Conservation (phyloP, 2,329 filamentous ascomycete genomes). For the Fusarium incarnatum region DNA sequence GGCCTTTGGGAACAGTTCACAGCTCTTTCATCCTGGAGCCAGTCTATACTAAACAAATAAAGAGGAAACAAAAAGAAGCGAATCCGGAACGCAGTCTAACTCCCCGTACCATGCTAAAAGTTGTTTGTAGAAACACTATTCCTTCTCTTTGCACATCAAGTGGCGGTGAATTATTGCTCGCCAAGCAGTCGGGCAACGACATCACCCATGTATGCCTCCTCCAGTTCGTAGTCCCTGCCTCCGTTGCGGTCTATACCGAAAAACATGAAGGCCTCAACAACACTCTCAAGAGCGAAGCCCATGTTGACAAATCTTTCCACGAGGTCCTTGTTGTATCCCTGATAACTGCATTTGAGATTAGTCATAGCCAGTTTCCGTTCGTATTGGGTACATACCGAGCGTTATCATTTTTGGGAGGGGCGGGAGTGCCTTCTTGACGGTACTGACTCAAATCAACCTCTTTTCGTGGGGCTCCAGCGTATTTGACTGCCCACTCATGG, state of each 20-base stretch:
- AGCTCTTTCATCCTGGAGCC: slow-evolving; percentile 4
- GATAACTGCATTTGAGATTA: slow-evolving; percentile 68
- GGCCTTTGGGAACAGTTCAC: not conserved
- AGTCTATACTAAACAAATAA: slow-evolving; percentile 26
- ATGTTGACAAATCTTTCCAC: slow-evolving; percentile 88
- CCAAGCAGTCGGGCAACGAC: slow-evolving; percentile 87
- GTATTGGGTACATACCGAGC: slow-evolving; percentile 46
- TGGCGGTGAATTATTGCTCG: slow-evolving; percentile 67
- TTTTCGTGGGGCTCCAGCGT: slow-evolving; percentile 77
- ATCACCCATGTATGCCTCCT: slow-evolving; percentile 90
- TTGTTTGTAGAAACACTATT: slow-evolving; percentile 12
- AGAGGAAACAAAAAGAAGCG: not conserved
- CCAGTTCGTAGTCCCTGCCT: slow-evolving; percentile 85
- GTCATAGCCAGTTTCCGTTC: not conserved
- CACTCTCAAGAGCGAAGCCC: slow-evolving; percentile 90
- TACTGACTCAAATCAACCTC: slow-evolving; percentile 56
- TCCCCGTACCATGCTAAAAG: slow-evolving; percentile 42
- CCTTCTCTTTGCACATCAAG: slow-evolving; percentile 5
- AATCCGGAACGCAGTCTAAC: slow-evolving; percentile 31
- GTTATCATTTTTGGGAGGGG: slow-evolving; percentile 26
- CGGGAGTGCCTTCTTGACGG: slow-evolving; percentile 63
- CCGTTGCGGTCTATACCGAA: slow-evolving; percentile 83
- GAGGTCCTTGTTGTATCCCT: slow-evolving; percentile 86
- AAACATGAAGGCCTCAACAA: slow-evolving; percentile 84
- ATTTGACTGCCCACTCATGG: slow-evolving; percentile 87